Base-by-base conservation (phyloP, 2,329 filamentous ascomycete genomes). In the Alternaria sp. region DNA sequence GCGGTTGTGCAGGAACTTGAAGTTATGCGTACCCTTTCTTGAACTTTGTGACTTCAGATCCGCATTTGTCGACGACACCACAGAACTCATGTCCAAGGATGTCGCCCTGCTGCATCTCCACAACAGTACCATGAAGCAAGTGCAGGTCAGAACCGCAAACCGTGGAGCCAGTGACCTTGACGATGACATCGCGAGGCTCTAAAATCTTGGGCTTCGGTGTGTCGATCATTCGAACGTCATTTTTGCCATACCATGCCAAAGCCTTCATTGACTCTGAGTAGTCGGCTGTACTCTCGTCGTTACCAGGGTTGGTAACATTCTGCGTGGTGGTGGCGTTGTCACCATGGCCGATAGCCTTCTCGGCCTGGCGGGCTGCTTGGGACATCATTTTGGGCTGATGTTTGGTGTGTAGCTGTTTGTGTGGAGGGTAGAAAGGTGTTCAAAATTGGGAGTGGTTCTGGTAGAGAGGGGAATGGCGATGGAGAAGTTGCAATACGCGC, bases 161-260 rank as follows among this genome's bases (percentile, higher is more conserved):
- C 2, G 87, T 88, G 62, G 81, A 86, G 36, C 87, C 87, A 7
- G 87, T 96, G 32, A 96, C 86, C 73, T 90, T 93, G 67, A 95
- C 82, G 61, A 96, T 93, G 11, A 94, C 91, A 73, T 96, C 93
- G 52, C 82, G 81, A 43, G 88, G 85, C 75, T 95, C 91, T 26
- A 94, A 76, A 30, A 95, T 83, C 69, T 85, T 88, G 3, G 93
- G 92, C 68, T 88, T 90, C 0, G 90, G 86, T 5, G 87, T 86
- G 34, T 92, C 86, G 48, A 88, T 84, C 18, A 96, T 82, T 72
- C 91, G 80, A 47, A 96, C 91, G 30, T 83, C 87, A 71, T 93
- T 91, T 82, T 94, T 95, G 53, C 91, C 91, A 78, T 90, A 88
- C 93, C 93, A 96, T 3, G 86, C 86, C 14, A 96, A 80, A 0